Evolutionary conservation across 2,329 filamentous ascomycete species (phyloP).

Genomic region (Furcasterigmium sp.): DNA sequence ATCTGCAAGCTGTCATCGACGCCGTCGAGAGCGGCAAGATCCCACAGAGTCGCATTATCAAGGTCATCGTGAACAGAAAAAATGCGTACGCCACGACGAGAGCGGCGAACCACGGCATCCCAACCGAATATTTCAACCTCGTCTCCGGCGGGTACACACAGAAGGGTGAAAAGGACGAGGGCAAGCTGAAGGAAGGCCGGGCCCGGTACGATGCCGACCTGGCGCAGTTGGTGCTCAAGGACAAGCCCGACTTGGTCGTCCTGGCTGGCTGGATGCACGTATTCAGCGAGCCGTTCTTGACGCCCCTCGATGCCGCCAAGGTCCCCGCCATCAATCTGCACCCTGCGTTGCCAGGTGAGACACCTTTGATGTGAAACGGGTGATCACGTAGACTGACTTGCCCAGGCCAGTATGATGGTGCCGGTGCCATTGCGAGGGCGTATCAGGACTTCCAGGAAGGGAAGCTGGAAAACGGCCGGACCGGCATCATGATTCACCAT

Average conservation of each 20-base stretch:
- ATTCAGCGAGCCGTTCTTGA: conserved; percentile 63
- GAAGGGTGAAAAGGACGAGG: conserved; percentile 56
- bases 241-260: conserved; percentile 68
- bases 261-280: conserved; percentile 89
- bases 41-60: conserved; percentile 35
- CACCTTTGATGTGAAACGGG: neutral
- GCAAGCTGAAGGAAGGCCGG: conserved; percentile 50
- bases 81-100: conserved; percentile 37
- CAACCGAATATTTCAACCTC: conserved; percentile 77
- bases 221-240: conserved; percentile 56
- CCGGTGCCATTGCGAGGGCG: conserved; percentile 71
- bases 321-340: conserved; percentile 79
- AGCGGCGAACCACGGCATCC: conserved; percentile 52
- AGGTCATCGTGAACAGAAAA: conserved; percentile 42
- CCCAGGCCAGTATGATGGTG: conserved; percentile 68
- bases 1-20: conserved; percentile 69
- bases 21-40: conserved; percentile 33
- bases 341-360: conserved; percentile 58
- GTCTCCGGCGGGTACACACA: conserved; percentile 61
- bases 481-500: conserved; percentile 87
- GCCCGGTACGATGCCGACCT: conserved; percentile 57
- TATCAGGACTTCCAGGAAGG: conserved; percentile 64
- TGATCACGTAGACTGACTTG: neutral
- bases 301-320: conserved; percentile 55
- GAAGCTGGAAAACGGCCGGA: conserved; percentile 60